Base-by-base conservation (phyloP, 2,329 filamentous ascomycete species). In the Verticillium isaacii region DNA sequence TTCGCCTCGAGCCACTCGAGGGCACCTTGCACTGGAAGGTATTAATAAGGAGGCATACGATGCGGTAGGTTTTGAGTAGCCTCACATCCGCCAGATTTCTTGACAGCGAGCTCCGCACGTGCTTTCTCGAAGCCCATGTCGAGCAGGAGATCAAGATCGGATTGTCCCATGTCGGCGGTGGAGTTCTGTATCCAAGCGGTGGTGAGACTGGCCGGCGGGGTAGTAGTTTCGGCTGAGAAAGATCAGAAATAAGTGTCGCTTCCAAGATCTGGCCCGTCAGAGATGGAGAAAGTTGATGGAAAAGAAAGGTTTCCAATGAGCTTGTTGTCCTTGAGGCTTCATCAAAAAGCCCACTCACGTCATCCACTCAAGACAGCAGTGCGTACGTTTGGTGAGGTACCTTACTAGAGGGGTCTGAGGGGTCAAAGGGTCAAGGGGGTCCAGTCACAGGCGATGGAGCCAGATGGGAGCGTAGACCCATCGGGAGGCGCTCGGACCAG, bases 1-100 rank as follows among this genome's bases (percentile, higher is more conserved):
- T 96, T 96, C 69, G 90, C 86, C 73, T 96, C 93, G 1, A 99
- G 85, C 95, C 95, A 99, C 78, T 97, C 91, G 62, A 99, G 85
- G 59, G 95, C 95, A 67, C 89, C 90, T 73, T 95, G 89, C 56
- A 97, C 91, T 94, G 65, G 61, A 61, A 34, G n/a, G 45, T 59
- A 54, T 32, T 50, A 39, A 11, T 29, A 52, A 60, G 56, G 58
- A 57, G 32, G 54, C 2, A 32, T 58, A 37, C 29, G 5, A 25
- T 59, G 17, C 11, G 29, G 37, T 19, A 12, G 25, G 14, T 1
- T 14, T 2, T 80, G 5, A 29, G 29, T 29, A 29, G 29, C 29
- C 90, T 77, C 80, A 92, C 93, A 78, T 62, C 90, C 90, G 65
- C 93, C 92, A 14, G 88, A 85, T 71, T 91, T 92, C 77, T 94